Evolutionary conservation across 768 basidiomycete genomes (phyloP).

Genomic region (Tricholoma terreum): DNA sequence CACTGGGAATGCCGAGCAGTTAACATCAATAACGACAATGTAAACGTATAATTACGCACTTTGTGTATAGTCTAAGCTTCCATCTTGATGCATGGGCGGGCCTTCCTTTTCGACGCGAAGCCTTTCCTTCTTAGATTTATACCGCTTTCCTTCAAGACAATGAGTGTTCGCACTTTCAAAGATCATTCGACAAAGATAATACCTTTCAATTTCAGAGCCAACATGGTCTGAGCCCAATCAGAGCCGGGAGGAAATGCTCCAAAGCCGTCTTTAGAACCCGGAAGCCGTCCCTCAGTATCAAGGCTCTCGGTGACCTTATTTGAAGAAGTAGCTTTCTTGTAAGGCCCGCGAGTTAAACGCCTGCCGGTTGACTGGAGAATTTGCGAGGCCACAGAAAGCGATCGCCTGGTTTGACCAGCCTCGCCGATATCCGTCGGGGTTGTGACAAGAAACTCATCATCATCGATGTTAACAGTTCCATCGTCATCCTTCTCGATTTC

Average conservation of each 20-base stretch:
- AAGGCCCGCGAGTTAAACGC: constrained; percentile 50
- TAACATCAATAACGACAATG: not conserved
- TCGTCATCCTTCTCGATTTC: constrained; percentile 71
- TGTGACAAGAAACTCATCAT: constrained; percentile 27
- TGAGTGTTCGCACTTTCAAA: not conserved
- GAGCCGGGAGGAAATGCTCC: constrained; percentile 69
- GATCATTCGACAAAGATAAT: not conserved
- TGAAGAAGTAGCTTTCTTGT: constrained; percentile 40
- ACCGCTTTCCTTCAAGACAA: constrained; percentile 56
- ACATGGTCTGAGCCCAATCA: constrained; percentile 70
- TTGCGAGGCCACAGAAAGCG: constrained; percentile 45
- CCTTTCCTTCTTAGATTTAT: constrained; percentile 79
- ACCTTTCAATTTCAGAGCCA: constrained; percentile 77
- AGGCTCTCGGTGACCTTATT: constrained; percentile 42
- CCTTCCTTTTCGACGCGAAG: constrained; percentile 75
- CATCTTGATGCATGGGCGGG: constrained; percentile 66
- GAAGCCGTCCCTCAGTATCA: constrained; percentile 68
- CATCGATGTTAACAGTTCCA: constrained; percentile 33
- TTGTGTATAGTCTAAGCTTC: constrained; percentile 74
- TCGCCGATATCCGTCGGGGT: constrained; percentile 49
- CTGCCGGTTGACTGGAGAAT: constrained; percentile 35
- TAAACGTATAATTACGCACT: constrained; percentile 40
- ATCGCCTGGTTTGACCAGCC: constrained; percentile 35
- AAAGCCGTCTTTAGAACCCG: constrained; percentile 74
- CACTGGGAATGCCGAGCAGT: constrained; percentile 40